Conservation (phyloP, 106 monocot species). For the Dendrobium huoshanense region DNA sequence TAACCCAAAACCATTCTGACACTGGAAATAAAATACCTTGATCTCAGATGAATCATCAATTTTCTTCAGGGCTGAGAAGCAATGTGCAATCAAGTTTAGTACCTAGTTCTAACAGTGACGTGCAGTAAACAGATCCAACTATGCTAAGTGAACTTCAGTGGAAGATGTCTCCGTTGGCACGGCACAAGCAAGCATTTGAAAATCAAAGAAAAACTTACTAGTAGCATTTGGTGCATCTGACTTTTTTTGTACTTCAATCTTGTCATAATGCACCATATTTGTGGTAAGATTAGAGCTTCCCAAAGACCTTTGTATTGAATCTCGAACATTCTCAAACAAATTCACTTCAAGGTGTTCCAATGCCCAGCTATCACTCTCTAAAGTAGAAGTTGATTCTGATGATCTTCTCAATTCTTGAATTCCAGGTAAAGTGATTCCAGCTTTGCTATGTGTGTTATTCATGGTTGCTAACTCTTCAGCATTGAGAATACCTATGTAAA, state of each 20-base stretch:
- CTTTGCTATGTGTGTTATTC: conserved; percentile 43
- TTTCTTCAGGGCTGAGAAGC: conserved; percentile 5
- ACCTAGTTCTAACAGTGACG: neutral
- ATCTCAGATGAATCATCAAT: neutral
- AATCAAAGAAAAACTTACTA: conserved; percentile 2
- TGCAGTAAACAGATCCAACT: conserved; percentile 1
- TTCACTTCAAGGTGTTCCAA: conserved; percentile 59
- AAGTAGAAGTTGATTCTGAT: conserved; percentile 54
- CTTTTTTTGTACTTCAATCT: conserved; percentile 3
- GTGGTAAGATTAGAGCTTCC: conserved; percentile 19
- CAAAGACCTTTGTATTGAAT: conserved; percentile 51
- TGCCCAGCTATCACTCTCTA: conserved; percentile 43
- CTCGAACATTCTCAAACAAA: conserved; percentile 57
- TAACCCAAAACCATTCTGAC: neutral
- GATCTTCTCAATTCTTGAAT: conserved; percentile 63
- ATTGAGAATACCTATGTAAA: conserved; percentile 66
- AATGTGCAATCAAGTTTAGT: conserved; percentile 4
- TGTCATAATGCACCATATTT: neutral
- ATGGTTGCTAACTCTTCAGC: conserved; percentile 69
- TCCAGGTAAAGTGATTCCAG: conserved; percentile 27
- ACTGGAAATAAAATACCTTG: neutral
- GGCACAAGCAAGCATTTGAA: neutral
- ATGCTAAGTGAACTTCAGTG: neutral
- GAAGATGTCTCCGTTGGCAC: neutral
- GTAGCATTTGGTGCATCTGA: neutral